These are phyloP conservation scores for Scedosporium boydii DNA, from an alignment of 2,329 filamentous ascomycete species.

Conservation along the genomic window DNA sequence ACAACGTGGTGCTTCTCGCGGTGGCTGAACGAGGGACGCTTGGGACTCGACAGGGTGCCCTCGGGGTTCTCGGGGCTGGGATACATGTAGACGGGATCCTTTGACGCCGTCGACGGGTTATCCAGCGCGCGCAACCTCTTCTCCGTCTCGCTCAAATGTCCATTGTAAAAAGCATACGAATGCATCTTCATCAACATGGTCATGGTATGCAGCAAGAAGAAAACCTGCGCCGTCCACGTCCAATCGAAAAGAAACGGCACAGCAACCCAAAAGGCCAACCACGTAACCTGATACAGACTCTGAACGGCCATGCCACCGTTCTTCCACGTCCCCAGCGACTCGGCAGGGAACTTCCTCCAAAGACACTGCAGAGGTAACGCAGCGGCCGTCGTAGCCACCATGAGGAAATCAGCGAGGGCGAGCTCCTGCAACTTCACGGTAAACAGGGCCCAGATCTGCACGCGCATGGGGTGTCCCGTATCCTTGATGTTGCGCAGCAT, in stretches of 20 bases:
- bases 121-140: slow-evolving; percentile 74
- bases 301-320: slow-evolving; percentile 72
- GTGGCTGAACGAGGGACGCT: background rate
- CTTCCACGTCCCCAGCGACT: slow-evolving; percentile 58
- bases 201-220: slow-evolving; percentile 82
- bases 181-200: slow-evolving; percentile 98
- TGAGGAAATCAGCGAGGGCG: slow-evolving; percentile 70
- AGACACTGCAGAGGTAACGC: slow-evolving; percentile 65
- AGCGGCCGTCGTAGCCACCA: slow-evolving; percentile 68
- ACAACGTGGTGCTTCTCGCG: background rate
- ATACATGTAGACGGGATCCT: slow-evolving; percentile 67
- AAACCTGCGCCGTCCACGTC: slow-evolving; percentile 97
- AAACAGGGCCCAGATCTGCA: slow-evolving; percentile 82
- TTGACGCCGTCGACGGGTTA: slow-evolving; percentile 53
- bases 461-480: slow-evolving; percentile 75
- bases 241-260: slow-evolving; percentile 79
- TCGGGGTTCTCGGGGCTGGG: slow-evolving; percentile 26
- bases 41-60: background rate
- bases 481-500: slow-evolving; percentile 90
- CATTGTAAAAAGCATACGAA: slow-evolving; percentile 96
- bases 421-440: slow-evolving; percentile 84
- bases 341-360: slow-evolving; percentile 43
- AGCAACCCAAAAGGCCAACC: slow-evolving; percentile 75
- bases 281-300: slow-evolving; percentile 68
- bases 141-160: slow-evolving; percentile 82